These are phyloP conservation scores for Ceratonia siliqua DNA, from an alignment of 306 rosid species.

Conservation along the genomic window DNA sequence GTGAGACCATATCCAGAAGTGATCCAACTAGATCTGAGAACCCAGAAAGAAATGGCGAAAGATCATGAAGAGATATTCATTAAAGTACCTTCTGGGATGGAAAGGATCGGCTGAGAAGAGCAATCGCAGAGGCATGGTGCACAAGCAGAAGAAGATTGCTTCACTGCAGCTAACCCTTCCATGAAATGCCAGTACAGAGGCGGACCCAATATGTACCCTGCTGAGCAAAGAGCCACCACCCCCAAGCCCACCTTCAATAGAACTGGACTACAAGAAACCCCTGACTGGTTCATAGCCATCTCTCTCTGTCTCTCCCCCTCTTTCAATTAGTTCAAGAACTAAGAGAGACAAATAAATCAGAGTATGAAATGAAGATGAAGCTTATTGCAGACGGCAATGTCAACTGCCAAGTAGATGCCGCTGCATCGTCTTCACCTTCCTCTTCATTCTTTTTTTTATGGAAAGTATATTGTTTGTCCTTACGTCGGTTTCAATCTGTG, in stretches of 20 bases:
- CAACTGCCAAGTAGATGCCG: not conserved
- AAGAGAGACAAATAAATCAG: not conserved
- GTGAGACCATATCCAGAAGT: too few relatives aligned
- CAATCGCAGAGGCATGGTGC: slow-evolving; percentile 84
- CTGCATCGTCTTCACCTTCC: not conserved
- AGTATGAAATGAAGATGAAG: not conserved
- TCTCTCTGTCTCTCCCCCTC: not conserved
- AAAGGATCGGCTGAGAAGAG: slow-evolving; percentile 76
- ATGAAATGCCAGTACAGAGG: slow-evolving; percentile 90
- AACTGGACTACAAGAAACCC: slow-evolving; percentile 28
- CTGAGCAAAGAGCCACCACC: slow-evolving; percentile 61
- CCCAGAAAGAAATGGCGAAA: not conserved
- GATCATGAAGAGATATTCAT: not conserved
- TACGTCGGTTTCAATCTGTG: not conserved
- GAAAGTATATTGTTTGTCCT: not conserved
- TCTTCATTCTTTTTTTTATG: not conserved
- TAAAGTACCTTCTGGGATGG: slow-evolving; percentile 69
- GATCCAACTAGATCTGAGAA: slow-evolving; percentile 34
- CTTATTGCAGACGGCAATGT: not conserved
- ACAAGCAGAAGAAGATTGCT: slow-evolving; percentile 62
- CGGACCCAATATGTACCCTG: slow-evolving; percentile 79
- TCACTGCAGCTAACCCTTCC: slow-evolving; percentile 71
- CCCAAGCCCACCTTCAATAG: slow-evolving; percentile 48
- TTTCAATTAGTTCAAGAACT: not conserved
- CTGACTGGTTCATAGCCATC: slow-evolving; percentile 43